Evolutionary conservation across 768 basidiomycete species (phyloP).

Genomic region (Cyathus striatus): DNA sequence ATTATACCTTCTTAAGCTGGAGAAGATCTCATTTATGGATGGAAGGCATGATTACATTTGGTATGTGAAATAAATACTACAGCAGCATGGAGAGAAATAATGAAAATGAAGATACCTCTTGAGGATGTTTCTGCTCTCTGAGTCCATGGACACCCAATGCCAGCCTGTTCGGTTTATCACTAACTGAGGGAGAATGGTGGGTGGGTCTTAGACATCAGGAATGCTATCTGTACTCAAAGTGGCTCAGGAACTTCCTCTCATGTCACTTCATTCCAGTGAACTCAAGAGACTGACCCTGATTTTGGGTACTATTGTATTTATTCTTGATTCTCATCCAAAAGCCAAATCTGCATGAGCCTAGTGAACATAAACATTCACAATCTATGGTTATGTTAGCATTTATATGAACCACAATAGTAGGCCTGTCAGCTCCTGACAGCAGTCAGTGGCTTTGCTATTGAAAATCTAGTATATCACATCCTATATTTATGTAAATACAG

Average conservation of each 20-base stretch:
- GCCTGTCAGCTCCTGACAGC: too few relatives aligned
- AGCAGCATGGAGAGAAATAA: background rate
- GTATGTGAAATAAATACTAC: background rate
- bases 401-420: too few relatives aligned
- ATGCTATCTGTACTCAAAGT: constrained; percentile 1
- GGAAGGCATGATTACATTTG: background rate
- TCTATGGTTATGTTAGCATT: too few relatives aligned
- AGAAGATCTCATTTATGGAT: constrained; percentile 11
- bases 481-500: too few relatives aligned
- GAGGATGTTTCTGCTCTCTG: constrained; percentile 2
- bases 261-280: background rate
- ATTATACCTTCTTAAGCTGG: constrained; percentile 13
- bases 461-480: too few relatives aligned
- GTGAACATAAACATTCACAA: too few relatives aligned
- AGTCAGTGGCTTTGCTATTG: too few relatives aligned
- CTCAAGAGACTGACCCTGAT: background rate
- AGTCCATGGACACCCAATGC: background rate
- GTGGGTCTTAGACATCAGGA: constrained; percentile 5
- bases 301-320: background rate
- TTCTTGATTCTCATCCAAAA: background rate
- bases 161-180: constrained; percentile 7
- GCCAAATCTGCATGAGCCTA: background rate
- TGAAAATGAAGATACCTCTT: constrained; percentile 1
- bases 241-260: background rate
- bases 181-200: constrained; percentile 3